Conservation (phyloP, 2,329 filamentous ascomycete genomes). For the Aureobasidium uvarum region DNA sequence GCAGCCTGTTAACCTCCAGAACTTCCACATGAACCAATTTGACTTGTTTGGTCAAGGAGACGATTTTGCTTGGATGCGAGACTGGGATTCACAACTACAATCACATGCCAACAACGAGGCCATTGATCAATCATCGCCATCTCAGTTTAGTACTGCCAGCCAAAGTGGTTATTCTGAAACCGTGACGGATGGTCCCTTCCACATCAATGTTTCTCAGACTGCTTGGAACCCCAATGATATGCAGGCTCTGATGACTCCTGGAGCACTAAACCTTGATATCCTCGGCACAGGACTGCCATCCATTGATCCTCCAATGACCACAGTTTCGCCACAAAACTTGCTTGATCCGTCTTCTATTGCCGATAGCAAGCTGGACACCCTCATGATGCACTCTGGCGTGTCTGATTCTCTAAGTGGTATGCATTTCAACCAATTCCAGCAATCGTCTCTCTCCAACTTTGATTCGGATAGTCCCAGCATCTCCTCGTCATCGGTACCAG, state of each 20-base stretch:
- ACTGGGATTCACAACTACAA: slow-evolving; percentile 72
- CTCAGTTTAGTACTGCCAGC: slow-evolving; percentile 91
- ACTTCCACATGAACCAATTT: slow-evolving; percentile 52
- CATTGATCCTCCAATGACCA: slow-evolving; percentile 65
- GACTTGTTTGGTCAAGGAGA: slow-evolving; percentile 56
- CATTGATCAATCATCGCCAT: slow-evolving; percentile 90
- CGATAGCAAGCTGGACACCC: slow-evolving; percentile 76
- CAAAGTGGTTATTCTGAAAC: slow-evolving; percentile 89
- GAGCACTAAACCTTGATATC: slow-evolving; percentile 73
- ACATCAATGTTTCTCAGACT: slow-evolving; percentile 32
- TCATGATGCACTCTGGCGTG: slow-evolving; percentile 56
- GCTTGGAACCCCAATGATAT: slow-evolving; percentile 67
- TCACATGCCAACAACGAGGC: slow-evolving; percentile 69
- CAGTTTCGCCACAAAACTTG: slow-evolving; percentile 73
- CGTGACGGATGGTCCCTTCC: slow-evolving; percentile 70
- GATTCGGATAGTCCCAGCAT: slow-evolving; percentile 64
- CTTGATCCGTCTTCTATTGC: slow-evolving; percentile 62
- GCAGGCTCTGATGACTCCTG: slow-evolving; percentile 63
- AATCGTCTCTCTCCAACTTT: slow-evolving; percentile 56
- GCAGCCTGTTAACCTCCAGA: slow-evolving; percentile 33
- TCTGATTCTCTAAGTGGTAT: slow-evolving; percentile 62
- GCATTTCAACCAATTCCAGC: slow-evolving; percentile 54
- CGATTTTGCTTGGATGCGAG: slow-evolving; percentile 82
- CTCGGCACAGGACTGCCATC: slow-evolving; percentile 73
- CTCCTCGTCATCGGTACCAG: slow-evolving; percentile 67